Base-by-base conservation (phyloP, 805 yeast genomes). In the Metschnikowia hibisci region DNA sequence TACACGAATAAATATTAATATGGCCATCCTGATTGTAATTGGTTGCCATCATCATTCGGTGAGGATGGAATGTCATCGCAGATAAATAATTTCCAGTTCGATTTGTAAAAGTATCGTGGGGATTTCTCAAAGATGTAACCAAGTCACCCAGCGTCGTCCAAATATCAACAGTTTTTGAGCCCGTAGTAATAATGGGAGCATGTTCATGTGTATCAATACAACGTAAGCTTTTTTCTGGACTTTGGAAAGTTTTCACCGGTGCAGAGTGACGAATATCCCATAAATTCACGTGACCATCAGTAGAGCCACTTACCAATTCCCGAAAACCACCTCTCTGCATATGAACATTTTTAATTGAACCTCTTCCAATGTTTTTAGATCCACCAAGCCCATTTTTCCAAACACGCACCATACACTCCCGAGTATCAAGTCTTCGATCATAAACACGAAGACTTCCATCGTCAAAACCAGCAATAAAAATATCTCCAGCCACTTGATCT, bases 261-360 rank as follows among this genome's bases (percentile, higher is more conserved):
- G 79, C 79, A 42, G 78, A 76, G 29, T 71, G 60, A 46, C 99
- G 72, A 25, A 93, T 83, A 64, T 93, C 99, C 98, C 98, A 93
- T 20, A 93, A 61, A 44, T 83, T 85, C 3, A 93, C 84, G 34
- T 73, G 69, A 2, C 99, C 97, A 56, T 87, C 93, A 0, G 85
- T 67, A 7, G 84, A 75, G 0, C 95, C 98, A 50, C 91, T 81
- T 2, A 84, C 84, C 35, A 93, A 73, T 59, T 93, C 99, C 44
- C 99, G 74, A 54, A 80, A 80, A 0, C 99, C 99, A 30, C 99
- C 99, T 55, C 99, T 75, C 68, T 93, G 99, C 95, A 93, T 84
- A 56, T 87, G 96, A 8, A 90, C 81, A 52, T 85, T 87, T 35
- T 81, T 71, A 33, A 91, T 80, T 54, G 87, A 75, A 3, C 80